A percentile compares a stretch with the other conserved stretches of the same genome.
These are phyloP conservation scores for Coemansia sp. DNA, from an alignment of 192 early-diverging fungal genomes.

Conservation along the genomic window DNA sequence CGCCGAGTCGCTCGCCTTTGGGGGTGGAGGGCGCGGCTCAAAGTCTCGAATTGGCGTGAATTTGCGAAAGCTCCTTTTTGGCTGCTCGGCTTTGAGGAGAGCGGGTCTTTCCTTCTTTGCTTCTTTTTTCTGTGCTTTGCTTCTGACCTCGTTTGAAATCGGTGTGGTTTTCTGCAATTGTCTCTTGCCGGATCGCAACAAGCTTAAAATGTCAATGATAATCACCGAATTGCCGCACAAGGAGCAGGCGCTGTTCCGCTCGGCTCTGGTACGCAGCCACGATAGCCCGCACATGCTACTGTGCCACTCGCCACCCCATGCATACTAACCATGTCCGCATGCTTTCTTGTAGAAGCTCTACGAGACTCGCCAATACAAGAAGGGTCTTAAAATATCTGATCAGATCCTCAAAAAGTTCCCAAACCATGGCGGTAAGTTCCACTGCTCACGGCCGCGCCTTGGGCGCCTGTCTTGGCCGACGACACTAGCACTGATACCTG, in stretches of 20 bases:
- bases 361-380: slow-evolving; percentile 93
- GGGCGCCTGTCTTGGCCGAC: too few species aligned
- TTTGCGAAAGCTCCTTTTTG: too few species aligned
- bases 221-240: slow-evolving; percentile 49
- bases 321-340: not conserved
- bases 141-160: not conserved
- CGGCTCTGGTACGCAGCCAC: slow-evolving; percentile 37
- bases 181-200: not conserved
- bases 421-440: slow-evolving; percentile 67
- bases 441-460: too few species aligned
- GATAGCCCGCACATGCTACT: not conserved
- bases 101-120: not conserved
- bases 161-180: not conserved
- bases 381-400: slow-evolving; percentile 84
- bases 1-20: slow-evolving; percentile 14
- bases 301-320: too few species aligned
- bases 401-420: slow-evolving; percentile 92
- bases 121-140: not conserved
- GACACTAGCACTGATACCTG: too few species aligned
- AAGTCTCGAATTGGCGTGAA: too few species aligned
- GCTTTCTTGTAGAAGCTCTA: slow-evolving; percentile 74
- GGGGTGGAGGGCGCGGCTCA: too few species aligned
- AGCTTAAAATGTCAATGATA: slow-evolving; percentile 29
- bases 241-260: slow-evolving; percentile 47
- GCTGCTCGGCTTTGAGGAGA: too few species aligned